Conservation (phyloP, 2,329 filamentous ascomycete genomes). For the Venturia asperata region DNA sequence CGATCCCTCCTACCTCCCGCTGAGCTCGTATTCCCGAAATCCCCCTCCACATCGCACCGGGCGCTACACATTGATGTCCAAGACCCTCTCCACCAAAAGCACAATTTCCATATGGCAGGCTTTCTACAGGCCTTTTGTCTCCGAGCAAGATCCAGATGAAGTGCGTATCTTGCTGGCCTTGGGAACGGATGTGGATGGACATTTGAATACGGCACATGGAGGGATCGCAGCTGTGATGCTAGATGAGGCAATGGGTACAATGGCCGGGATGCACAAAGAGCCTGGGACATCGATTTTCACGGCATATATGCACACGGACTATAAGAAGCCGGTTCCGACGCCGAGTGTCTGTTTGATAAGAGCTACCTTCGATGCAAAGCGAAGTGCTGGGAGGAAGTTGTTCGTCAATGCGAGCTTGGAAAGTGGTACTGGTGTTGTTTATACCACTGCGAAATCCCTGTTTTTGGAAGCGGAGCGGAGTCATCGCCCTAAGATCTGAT, state of each 20-base stretch:
- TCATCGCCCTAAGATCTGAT: constrained; percentile 2
- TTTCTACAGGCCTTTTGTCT: constrained; percentile 3
- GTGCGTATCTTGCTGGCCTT: not conserved
- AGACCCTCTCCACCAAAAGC: constrained; percentile 1
- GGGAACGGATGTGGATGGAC: not conserved
- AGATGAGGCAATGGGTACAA: constrained; percentile 3
- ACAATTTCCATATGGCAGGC: constrained; percentile 7
- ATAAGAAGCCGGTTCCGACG: constrained; percentile 8
- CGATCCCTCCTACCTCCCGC: constrained; percentile 3
- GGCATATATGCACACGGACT: not conserved
- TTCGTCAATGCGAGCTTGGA: constrained; percentile 3
- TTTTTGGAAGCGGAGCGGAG: not conserved
- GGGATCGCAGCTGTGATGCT: not conserved
- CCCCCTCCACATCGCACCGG: constrained; percentile 6
- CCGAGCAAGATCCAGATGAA: not conserved
- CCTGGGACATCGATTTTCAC: constrained; percentile 13
- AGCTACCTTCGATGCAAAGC: constrained; percentile 6
- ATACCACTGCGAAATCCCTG: not conserved
- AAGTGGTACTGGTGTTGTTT: constrained; percentile 2
- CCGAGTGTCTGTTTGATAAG: not conserved
- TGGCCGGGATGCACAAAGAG: constrained; percentile 5
- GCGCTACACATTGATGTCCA: constrained; percentile 1
- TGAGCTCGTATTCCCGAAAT: not conserved
- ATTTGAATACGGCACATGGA: constrained; percentile 11
- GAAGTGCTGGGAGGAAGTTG: not conserved